Evolutionary conservation across 305 asterid genomes (phyloP).

Genomic region (Fraxinus latifolia): DNA sequence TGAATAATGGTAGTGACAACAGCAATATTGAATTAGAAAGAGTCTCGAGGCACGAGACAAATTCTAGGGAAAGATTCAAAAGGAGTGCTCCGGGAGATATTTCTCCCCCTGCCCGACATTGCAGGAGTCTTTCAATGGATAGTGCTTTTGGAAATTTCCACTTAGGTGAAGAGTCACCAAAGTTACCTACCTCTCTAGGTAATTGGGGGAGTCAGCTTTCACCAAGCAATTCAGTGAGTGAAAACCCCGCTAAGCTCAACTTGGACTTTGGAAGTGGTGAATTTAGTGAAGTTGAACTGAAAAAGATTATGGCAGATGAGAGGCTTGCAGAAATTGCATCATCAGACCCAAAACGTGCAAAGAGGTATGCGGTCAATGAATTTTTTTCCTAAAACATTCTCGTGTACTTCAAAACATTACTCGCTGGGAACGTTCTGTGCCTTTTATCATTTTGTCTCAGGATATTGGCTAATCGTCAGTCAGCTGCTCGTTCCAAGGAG

Average conservation of each 20-base stretch:
- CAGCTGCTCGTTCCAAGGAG: constrained; percentile 98
- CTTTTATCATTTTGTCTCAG: constrained; percentile 30
- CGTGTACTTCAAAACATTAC: neutral
- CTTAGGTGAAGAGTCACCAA: constrained; percentile 50
- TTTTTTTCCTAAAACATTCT: neutral
- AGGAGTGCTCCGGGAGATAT: constrained; percentile 56
- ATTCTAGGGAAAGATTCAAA: constrained; percentile 42
- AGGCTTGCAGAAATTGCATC: constrained; percentile 74
- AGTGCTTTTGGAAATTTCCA: constrained; percentile 61
- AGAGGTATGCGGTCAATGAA: constrained; percentile 42
- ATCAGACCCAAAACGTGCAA: constrained; percentile 81
- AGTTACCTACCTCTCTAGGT: constrained; percentile 31
- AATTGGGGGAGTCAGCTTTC: constrained; percentile 45
- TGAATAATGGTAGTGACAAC: constrained; percentile 28
- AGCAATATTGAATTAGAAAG: constrained; percentile 40
- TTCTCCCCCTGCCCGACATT: constrained; percentile 53
- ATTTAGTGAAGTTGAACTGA: constrained; percentile 67
- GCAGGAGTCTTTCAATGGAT: constrained; percentile 85
- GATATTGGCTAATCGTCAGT: constrained; percentile 87
- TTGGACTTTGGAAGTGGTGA: constrained; percentile 67
- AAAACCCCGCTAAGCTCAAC: constrained; percentile 34
- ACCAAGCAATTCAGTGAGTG: constrained; percentile 55
- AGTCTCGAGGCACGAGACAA: constrained; percentile 25
- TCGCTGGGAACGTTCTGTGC: neutral
- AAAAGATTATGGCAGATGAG: constrained; percentile 76